phyloP scores from a whole-genome alignment of 495 filamentous ascomycete genomes.

The Xylaria venustula region DNA sequence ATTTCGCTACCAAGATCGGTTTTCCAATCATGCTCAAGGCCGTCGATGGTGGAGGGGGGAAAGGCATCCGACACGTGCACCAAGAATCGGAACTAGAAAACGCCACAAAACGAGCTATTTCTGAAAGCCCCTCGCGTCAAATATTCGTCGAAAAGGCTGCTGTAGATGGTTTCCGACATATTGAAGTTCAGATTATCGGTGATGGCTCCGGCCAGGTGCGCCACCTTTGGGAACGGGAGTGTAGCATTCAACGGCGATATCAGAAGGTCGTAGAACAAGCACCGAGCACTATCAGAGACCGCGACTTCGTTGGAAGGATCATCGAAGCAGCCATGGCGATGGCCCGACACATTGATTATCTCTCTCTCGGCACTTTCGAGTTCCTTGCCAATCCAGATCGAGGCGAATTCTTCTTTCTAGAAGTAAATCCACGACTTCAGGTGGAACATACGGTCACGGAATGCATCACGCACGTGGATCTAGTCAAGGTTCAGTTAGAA shows the following conservation, averaged over 20 bases:
- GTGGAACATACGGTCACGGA: conserved; percentile 67
- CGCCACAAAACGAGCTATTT: conserved; percentile 38
- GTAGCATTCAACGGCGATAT: conserved; percentile 57
- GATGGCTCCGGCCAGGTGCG: conserved; percentile 52
- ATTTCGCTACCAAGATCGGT: conserved; percentile 45
- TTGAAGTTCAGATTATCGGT: conserved; percentile 61
- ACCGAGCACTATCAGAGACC: conserved; percentile 27
- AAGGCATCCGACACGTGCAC: conserved; percentile 49
- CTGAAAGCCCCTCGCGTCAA: conserved; percentile 26
- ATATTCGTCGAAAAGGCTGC: conserved; percentile 40
- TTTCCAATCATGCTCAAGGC: conserved; percentile 61
- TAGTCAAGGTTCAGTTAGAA: conserved; percentile 56
- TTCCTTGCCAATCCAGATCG: conserved; percentile 56
- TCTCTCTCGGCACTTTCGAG: conserved; percentile 59
- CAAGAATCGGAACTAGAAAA: conserved; percentile 39
- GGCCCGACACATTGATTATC: conserved; percentile 52
- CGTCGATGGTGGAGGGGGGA: conserved; percentile 52
- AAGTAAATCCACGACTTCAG: conserved; percentile 64
- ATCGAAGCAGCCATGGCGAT: conserved; percentile 46
- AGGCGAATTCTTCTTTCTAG: conserved; percentile 60
- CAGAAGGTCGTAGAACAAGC: conserved; percentile 56
- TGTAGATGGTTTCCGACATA: conserved; percentile 46
- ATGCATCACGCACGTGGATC: conserved; percentile 53
- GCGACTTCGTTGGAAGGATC: conserved; percentile 24
- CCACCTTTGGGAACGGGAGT: conserved; percentile 60